Base-by-base conservation (phyloP, 441 rosid genomes). In the Flueggea neowawraea region DNA sequence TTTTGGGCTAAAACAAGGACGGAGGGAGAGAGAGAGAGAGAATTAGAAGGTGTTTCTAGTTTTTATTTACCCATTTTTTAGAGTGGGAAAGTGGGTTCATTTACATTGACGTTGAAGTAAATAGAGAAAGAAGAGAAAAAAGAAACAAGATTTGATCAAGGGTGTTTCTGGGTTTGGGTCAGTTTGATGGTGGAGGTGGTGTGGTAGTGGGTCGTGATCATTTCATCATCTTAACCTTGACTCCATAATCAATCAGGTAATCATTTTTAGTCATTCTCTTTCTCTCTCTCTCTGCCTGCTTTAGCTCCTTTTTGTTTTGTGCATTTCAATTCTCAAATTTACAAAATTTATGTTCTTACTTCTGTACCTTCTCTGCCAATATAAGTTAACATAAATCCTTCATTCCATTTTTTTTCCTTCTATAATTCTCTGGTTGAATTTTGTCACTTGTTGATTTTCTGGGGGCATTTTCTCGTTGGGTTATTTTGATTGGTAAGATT, bases 181-280 rank as follows among this genome's bases (percentile, higher is more conserved):
- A 17, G 66, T 54, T 33, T 69, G 65, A 16, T 54, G 55, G 16
- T 36, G 36, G 12, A 54, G 51, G 32, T 64, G 74, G 55, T 31
- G 50, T 66, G 79, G 64, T 82, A 74, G 75, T 80, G 80, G 85
- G 77, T 80, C 82, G 68, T 67, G 48, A 69, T 73, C 71, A 54
- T 68, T 33, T 52, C 57, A 55, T 59, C 63, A 68, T 68, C 69
- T 63, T 68, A 63, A 61, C 70, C 78, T 75, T 75, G 69, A 70
- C 76, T 82, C 82, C 63, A 71, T 69, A 74, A 88, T 85, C 96
- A 80, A 80, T 79, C 84, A 77, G 92, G 97, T 85, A 70, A 78
- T 68, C 80, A 78, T 86, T 83, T 78, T 63, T 65, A 69, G 70
- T 78, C 76, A 52, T 57, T 64, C 53, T 58, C 59, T 58, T 47